phyloP scores from a whole-genome alignment of 352 stramenopile species.

The Pythium coloratum region DNA sequence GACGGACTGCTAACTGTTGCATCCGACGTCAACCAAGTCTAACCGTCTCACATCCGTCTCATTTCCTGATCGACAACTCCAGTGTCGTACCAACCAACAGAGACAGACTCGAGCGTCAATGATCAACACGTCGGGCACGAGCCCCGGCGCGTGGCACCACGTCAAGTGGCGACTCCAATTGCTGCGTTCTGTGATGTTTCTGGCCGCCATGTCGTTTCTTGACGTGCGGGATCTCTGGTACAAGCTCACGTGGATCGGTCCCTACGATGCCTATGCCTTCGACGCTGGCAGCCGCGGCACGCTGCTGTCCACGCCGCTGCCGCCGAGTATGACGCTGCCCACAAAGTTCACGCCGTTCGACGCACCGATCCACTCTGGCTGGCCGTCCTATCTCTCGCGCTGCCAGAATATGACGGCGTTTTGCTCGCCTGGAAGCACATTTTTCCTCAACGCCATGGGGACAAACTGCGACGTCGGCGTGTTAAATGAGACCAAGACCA shows the following conservation, averaged over 20 bases:
- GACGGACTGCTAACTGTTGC: not conserved
- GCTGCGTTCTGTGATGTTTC: not conserved
- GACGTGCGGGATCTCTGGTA: slow-evolving; percentile 33
- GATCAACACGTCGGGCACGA: not conserved
- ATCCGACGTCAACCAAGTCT: no score
- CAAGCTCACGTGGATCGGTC: slow-evolving; percentile 33
- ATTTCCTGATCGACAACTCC: no score
- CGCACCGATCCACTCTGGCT: slow-evolving; percentile 14
- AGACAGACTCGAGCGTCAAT: not conserved
- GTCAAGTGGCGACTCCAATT: not conserved
- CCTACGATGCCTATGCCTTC: slow-evolving; percentile 28
- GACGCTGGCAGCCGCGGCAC: slow-evolving; percentile 22
- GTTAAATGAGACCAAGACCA: slow-evolving; percentile 8
- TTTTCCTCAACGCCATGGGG: slow-evolving; percentile 28
- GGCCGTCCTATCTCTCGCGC: slow-evolving; percentile 25
- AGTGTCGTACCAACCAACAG: no score
- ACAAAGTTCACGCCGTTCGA: not conserved
- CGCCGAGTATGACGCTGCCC: not conserved
- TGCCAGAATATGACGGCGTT: slow-evolving; percentile 22
- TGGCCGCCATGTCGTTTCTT: slow-evolving; percentile 3
- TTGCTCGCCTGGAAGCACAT: slow-evolving; percentile 19
- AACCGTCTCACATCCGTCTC: no score
- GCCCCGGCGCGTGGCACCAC: slow-evolving; percentile 1
- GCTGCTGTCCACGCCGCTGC: slow-evolving; percentile 11
- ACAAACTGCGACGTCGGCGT: slow-evolving; percentile 26